Conservation (phyloP, 2,329 filamentous ascomycete species). For the Bipolaris bicolor region DNA sequence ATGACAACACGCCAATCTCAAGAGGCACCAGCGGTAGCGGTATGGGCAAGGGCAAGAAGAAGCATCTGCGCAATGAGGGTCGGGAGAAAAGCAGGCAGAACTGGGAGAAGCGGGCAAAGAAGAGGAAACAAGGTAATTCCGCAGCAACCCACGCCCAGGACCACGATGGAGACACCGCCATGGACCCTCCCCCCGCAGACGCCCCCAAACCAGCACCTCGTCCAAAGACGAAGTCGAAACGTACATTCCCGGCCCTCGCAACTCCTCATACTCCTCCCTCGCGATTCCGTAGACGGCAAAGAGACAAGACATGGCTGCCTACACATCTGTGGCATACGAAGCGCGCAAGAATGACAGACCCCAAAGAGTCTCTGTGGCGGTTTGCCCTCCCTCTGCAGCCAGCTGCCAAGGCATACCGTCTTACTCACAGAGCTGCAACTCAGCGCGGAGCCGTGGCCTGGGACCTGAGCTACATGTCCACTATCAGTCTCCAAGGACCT, state of each 20-base stretch:
- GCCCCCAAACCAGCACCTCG: conserved; percentile 17
- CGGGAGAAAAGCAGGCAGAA: conserved; percentile 72
- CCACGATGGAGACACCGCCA: conserved; percentile 11
- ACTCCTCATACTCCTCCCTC: conserved; percentile 65
- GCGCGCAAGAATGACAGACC: conserved; percentile 83
- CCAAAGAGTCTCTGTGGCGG: conserved; percentile 82
- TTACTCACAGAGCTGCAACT: conserved; percentile 80
- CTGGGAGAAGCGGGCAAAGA: conserved; percentile 61
- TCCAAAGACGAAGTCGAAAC: conserved; percentile 61
- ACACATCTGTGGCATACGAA: conserved; percentile 96
- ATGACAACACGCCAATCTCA: conserved; percentile 88
- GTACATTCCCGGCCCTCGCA: conserved; percentile 73
- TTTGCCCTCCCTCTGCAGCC: conserved; percentile 86
- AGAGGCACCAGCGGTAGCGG: conserved; percentile 69
- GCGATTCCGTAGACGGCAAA: conserved; percentile 84
- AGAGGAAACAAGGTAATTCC: conserved; percentile 43
- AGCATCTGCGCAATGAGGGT: conserved; percentile 73
- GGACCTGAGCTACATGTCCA: conserved; percentile 95
- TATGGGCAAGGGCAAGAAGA: conserved; percentile 49
- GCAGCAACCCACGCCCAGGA: conserved; percentile 38
- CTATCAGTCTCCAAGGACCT: conserved; percentile 76
- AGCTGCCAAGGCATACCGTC: conserved; percentile 86
- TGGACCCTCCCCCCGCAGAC: conserved; percentile 11
- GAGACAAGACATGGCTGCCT: conserved; percentile 90
- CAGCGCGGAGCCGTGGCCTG: conserved; percentile 81